Evolutionary conservation across 768 basidiomycete genomes (phyloP).

Genomic region (Suillus brevipes): DNA sequence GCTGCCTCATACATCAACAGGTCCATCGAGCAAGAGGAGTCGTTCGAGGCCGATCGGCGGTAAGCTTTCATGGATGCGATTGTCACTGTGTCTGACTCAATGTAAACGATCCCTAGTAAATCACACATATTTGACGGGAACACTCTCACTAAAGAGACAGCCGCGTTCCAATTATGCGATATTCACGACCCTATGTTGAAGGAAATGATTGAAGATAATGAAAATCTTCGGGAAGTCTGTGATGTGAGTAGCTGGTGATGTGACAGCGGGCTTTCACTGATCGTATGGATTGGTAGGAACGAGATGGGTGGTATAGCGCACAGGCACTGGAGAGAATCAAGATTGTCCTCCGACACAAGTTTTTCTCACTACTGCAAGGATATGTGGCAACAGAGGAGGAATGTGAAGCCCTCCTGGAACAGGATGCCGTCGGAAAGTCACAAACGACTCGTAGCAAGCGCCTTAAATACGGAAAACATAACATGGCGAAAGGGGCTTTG

Average conservation of each 20-base stretch:
- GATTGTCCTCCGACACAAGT: conserved; percentile 81
- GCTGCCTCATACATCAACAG: conserved; percentile 25
- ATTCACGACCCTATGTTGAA: conserved; percentile 84
- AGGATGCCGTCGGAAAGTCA: conserved; percentile 30
- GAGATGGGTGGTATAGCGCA: conserved; percentile 86
- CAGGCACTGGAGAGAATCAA: conserved; percentile 83
- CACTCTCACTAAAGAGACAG: conserved; percentile 77
- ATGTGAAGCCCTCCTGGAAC: conserved; percentile 61
- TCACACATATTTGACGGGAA: conserved; percentile 91
- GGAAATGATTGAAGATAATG: conserved; percentile 74
- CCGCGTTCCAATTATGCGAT: conserved; percentile 93
- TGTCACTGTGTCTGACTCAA: conserved; percentile 3
- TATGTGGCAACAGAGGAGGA: conserved; percentile 72
- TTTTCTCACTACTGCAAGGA: conserved; percentile 74
- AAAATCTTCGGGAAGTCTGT: conserved; percentile 68
- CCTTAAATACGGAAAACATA: conserved; percentile 70
- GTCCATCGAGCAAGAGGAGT: conserved; percentile 35
- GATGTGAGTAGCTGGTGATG: conserved; percentile 54
- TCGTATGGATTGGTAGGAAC: conserved; percentile 48
- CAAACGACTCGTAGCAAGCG: conserved; percentile 49
- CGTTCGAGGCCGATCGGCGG: conserved; percentile 34
- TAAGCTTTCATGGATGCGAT: conserved; percentile 9
- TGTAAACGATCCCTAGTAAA: conserved; percentile 38
- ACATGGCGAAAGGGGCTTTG: conserved; percentile 86
- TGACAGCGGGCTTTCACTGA: background rate